phyloP scores from a whole-genome alignment of 805 yeast genomes.

The Wickerhamiella bombiphila region DNA sequence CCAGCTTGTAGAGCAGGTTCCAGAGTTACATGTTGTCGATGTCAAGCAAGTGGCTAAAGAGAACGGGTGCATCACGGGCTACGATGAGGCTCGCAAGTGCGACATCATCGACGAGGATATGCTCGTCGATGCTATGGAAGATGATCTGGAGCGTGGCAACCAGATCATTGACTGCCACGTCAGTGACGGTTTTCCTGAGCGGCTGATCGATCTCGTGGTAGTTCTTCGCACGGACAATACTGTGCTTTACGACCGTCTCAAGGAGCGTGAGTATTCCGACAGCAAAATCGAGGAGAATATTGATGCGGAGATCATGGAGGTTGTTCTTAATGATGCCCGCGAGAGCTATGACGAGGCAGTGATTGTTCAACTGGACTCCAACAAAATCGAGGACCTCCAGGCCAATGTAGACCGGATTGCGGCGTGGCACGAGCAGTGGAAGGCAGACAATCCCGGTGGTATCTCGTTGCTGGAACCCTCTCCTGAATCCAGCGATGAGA shows the following conservation, averaged over 20 bases:
- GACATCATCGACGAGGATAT: slow-evolving; percentile 88
- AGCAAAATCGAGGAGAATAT: slow-evolving; percentile 77
- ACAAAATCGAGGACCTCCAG: slow-evolving; percentile 62
- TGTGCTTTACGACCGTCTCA: slow-evolving; percentile 57
- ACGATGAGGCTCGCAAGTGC: slow-evolving; percentile 72
- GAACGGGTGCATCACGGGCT: slow-evolving; percentile 63
- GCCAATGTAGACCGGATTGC: slow-evolving; percentile 63
- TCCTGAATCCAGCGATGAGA: slow-evolving; percentile 4
- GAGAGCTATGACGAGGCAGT: slow-evolving; percentile 68
- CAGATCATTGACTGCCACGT: slow-evolving; percentile 94
- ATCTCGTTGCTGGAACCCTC: slow-evolving; percentile 7
- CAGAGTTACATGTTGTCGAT: slow-evolving; percentile 40
- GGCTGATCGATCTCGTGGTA: slow-evolving; percentile 80
- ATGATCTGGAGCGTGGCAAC: slow-evolving; percentile 71
- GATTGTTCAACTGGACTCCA: slow-evolving; percentile 66
- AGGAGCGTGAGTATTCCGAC: slow-evolving; percentile 62
- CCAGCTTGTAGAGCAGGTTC: slow-evolving; percentile 36
- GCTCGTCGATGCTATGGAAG: slow-evolving; percentile 66
- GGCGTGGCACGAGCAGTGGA: slow-evolving; percentile 69
- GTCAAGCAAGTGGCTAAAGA: slow-evolving; percentile 74
- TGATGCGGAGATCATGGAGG: slow-evolving; percentile 96
- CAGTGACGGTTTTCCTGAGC: slow-evolving; percentile 87
- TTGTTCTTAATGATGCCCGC: slow-evolving; percentile 70
- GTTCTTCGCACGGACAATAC: slow-evolving; percentile 71
- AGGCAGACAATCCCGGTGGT: slow-evolving; percentile 26